phyloP scores from a whole-genome alignment of 371 early-diverging fungal species.

The Apophysomyces ossiformis region DNA sequence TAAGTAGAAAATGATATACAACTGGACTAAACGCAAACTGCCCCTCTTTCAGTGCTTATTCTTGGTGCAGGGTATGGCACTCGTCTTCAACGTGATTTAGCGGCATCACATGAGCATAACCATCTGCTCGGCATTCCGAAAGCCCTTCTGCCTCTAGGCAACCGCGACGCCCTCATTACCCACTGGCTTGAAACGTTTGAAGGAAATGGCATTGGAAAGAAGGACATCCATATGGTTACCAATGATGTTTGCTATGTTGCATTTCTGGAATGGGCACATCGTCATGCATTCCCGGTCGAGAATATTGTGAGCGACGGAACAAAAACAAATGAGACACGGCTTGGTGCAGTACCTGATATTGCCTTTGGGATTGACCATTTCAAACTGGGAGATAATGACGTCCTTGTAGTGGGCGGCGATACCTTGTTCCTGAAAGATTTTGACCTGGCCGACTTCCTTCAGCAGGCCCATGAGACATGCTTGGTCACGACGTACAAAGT shows the following conservation, averaged over 20 bases:
- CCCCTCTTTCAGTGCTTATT: constrained; percentile 41
- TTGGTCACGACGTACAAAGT: constrained; percentile 56
- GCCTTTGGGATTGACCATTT: constrained; percentile 50
- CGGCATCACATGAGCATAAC: constrained; percentile 26
- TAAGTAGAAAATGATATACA: background rate
- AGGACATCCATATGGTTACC: constrained; percentile 47
- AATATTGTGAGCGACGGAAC: constrained; percentile 63
- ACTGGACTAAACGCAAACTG: background rate
- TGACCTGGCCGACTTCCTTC: constrained; percentile 27
- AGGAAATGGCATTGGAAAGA: constrained; percentile 22
- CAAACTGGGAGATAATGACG: constrained; percentile 23
- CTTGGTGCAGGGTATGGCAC: constrained; percentile 65
- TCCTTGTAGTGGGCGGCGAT: constrained; percentile 67
- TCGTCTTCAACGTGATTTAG: constrained; percentile 55
- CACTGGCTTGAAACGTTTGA: constrained; percentile 55
- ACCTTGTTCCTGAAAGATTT: constrained; percentile 64
- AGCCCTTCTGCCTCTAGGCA: constrained; percentile 54
- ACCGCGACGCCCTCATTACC: constrained; percentile 53
- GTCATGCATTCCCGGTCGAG: constrained; percentile 36
- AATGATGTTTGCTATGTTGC: constrained; percentile 46
- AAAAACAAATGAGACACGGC: constrained; percentile 52
- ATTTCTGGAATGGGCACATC: constrained; percentile 56
- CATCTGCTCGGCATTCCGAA: constrained; percentile 56
- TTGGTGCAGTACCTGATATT: constrained; percentile 67
- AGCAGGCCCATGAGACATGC: constrained; percentile 20